Percentiles rank a stretch among this genome's conserved stretches.
Conservation (phyloP, 176 grass and related monocot genomes). For the Triticum timopheevii region DNA sequence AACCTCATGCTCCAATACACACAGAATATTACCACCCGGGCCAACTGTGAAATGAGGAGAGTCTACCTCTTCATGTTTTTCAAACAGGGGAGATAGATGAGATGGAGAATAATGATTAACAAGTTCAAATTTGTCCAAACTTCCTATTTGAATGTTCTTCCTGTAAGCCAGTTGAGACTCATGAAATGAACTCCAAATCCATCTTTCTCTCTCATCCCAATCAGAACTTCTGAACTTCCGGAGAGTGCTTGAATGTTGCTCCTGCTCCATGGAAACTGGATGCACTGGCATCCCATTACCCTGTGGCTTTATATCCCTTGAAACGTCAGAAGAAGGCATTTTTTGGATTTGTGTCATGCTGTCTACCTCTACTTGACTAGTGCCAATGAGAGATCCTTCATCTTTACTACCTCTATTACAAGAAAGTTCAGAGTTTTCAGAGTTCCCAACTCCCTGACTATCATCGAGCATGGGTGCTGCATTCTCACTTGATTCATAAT, state of each 20-base stretch:
- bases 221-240: conserved; percentile 27
- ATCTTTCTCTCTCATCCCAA: conserved; percentile 57
- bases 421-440: conserved; percentile 32
- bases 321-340: conserved; percentile 38
- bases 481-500: conserved; percentile 22
- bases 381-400: conserved; percentile 34
- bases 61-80: conserved; percentile 44
- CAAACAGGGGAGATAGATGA: conserved; percentile 57
- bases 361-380: conserved; percentile 31
- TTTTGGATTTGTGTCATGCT: conserved; percentile 27
- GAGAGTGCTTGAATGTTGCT: conserved; percentile 18
- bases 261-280: conserved; percentile 30
- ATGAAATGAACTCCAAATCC: conserved; percentile 76
- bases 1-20: conserved; percentile 76
- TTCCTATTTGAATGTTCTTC: conserved; percentile 54
- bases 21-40: conserved; percentile 64
- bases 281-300: conserved; percentile 4
- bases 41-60: conserved; percentile 57
- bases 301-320: conserved; percentile 27
- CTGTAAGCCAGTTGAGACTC: conserved; percentile 66
- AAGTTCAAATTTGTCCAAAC: conserved; percentile 56
- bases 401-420: conserved; percentile 23
- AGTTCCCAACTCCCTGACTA: conserved; percentile 2
- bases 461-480: conserved; percentile 34
- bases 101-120: conserved; percentile 73